Percentiles rank a stretch among this genome's conserved stretches.
Conservation (phyloP, 148 eudicot species). For the Silene latifolia region DNA sequence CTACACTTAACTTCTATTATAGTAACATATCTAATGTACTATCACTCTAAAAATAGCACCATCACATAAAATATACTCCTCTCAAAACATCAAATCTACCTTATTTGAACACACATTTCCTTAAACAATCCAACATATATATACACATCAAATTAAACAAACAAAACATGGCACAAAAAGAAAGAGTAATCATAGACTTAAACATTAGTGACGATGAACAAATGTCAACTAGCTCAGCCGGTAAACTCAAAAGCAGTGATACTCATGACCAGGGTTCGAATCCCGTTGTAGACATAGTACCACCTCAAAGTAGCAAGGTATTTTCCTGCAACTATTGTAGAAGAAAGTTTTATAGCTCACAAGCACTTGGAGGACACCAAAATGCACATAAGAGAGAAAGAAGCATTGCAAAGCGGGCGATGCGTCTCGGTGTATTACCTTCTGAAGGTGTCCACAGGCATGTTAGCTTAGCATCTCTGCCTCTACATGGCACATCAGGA, state of each 20-base stretch:
- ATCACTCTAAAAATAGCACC: conserved; percentile 1
- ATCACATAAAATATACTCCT: background rate
- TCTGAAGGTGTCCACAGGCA: conserved; percentile 21
- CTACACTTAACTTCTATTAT: background rate
- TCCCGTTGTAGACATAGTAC: background rate
- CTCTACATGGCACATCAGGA: conserved; percentile 36
- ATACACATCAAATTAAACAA: background rate
- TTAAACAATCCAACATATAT: background rate
- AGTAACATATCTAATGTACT: background rate
- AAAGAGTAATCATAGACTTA: background rate
- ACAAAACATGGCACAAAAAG: conserved; percentile 23
- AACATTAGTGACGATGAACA: background rate
- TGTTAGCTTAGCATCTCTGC: conserved; percentile 44
- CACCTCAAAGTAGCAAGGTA: conserved; percentile 27
- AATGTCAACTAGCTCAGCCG: background rate
- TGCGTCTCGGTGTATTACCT: conserved; percentile 46
- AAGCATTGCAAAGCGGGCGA: conserved; percentile 52
- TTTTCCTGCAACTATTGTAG: conserved; percentile 60
- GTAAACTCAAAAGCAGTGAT: background rate
- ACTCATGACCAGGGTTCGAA: background rate
- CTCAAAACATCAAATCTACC: background rate
- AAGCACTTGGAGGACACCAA: conserved; percentile 68
- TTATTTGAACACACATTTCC: background rate
- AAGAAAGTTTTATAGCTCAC: conserved; percentile 61
- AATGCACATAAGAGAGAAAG: conserved; percentile 67